Conservation (phyloP, 495 filamentous ascomycete species). For the Aspergillus sparsus region DNA sequence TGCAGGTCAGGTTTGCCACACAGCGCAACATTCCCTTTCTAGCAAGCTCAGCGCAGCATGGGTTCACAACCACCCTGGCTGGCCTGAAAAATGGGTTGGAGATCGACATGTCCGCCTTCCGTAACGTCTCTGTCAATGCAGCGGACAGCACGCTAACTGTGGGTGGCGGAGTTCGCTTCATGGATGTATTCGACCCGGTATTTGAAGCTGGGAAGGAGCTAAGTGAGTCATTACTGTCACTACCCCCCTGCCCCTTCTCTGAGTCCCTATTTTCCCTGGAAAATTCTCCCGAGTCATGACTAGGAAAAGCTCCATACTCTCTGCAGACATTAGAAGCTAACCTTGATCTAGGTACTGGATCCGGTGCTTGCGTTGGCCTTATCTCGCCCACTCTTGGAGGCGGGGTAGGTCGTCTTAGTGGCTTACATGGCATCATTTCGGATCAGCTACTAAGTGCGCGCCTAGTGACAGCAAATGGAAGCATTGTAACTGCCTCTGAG, state of each 20-base stretch:
- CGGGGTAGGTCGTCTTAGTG: constrained; percentile 35
- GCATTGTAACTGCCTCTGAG: constrained; percentile 25
- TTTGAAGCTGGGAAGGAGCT: constrained; percentile 28
- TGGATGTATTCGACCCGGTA: constrained; percentile 27
- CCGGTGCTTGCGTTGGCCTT: constrained; percentile 29
- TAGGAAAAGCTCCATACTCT: not conserved
- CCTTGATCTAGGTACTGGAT: constrained; percentile 17
- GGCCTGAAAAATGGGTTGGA: constrained; percentile 28
- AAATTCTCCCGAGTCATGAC: not conserved
- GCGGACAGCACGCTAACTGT: constrained; percentile 25
- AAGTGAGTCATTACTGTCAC: constrained; percentile 25
- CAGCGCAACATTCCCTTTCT: constrained; percentile 27
- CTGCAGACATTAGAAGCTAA: too few species aligned
- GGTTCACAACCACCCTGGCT: constrained; percentile 25
- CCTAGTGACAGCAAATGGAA: constrained; percentile 35
- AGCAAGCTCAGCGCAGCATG: constrained; percentile 31
- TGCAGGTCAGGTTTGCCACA: constrained; percentile 4
- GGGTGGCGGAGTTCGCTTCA: constrained; percentile 31
- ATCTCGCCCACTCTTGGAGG: constrained; percentile 38
- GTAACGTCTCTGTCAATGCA: constrained; percentile 28
- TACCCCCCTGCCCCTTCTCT: not conserved
- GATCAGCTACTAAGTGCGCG: constrained; percentile 37
- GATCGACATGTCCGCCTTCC: constrained; percentile 32
- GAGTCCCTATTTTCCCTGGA: too few species aligned
- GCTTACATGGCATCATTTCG: constrained; percentile 36